A percentile compares a stretch with the other conserved stretches of the same genome.
These are phyloP conservation scores for Linaria vulgaris DNA, from an alignment of 257 asterid genomes.

Conservation along the genomic window DNA sequence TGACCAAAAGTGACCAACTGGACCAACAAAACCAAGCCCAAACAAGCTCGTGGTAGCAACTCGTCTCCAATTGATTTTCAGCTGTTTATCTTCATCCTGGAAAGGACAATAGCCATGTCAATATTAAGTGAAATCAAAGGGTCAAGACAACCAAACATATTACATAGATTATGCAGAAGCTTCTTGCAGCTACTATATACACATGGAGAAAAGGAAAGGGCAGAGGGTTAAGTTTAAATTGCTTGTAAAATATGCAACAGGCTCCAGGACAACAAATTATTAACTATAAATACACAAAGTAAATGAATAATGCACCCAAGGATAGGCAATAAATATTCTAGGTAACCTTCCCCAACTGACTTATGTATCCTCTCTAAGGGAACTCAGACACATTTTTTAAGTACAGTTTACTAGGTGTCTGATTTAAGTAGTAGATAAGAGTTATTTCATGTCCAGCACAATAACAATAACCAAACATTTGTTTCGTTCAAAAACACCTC, in stretches of 20 bases:
- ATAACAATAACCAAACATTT: not conserved
- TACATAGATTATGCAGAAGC: not conserved
- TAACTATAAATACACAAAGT: not conserved
- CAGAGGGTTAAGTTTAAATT: too few relatives aligned
- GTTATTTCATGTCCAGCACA: not conserved
- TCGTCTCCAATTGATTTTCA: conserved; percentile 80
- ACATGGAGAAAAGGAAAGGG: too few relatives aligned
- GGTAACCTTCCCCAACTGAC: not conserved
- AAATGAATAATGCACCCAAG: not conserved
- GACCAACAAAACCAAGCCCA: conserved; percentile 91
- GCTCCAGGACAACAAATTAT: not conserved
- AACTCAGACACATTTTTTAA: not conserved
- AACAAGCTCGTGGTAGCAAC: conserved; percentile 79
- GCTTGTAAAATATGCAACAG: too few relatives aligned
- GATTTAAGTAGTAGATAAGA: not conserved
- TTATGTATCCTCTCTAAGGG: too few relatives aligned
- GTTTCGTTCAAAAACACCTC: not conserved
- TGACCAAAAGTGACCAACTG: conserved; percentile 90
- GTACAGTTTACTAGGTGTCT: not conserved
- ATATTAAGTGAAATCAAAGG: conserved; percentile 1
- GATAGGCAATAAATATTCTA: not conserved
- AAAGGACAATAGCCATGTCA: conserved; percentile 7
- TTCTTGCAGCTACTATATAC: too few relatives aligned
- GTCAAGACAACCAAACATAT: not conserved
- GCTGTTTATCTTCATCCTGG: conserved; percentile 57